A percentile compares a stretch with the other conserved stretches of the same genome.
Conservation (phyloP, 169 alveolate species). For the Plasmodium malariae region DNA sequence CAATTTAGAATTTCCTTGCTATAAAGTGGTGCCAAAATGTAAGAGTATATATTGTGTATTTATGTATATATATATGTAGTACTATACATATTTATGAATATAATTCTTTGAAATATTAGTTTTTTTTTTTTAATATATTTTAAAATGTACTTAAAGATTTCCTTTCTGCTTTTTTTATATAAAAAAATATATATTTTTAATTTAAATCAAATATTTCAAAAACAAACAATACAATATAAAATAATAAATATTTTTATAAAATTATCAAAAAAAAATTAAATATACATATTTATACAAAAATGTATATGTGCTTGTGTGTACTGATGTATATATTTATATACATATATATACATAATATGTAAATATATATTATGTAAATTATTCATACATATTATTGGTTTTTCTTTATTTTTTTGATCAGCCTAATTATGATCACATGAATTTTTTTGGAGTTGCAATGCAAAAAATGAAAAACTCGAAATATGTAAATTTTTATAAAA, state of each 20-base stretch:
- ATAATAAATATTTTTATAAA: too few species aligned
- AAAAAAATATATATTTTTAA: too few species aligned
- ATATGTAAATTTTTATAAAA: not conserved
- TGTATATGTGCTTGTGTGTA: not conserved
- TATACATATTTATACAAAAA: too few species aligned
- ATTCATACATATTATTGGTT: not conserved
- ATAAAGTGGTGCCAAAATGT: conserved; percentile 22
- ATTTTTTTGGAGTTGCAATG: not conserved
- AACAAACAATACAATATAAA: too few species aligned
- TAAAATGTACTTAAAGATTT: not conserved
- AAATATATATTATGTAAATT: not conserved
- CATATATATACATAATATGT: too few species aligned
- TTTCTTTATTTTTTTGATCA: not conserved
- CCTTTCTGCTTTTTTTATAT: not conserved
- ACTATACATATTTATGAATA: not conserved
- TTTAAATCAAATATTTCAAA: too few species aligned
- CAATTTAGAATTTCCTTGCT: not conserved
- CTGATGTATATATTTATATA: not conserved
- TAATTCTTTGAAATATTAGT: too few species aligned
- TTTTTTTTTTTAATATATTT: too few species aligned
- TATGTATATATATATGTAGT: not conserved
- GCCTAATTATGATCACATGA: not conserved
- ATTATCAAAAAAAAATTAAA: too few species aligned
- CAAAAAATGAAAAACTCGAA: too few species aligned
- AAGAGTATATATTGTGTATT: too few species aligned